phyloP scores from a whole-genome alignment of 495 filamentous ascomycete genomes.

The Daldinia caldariorum region DNA sequence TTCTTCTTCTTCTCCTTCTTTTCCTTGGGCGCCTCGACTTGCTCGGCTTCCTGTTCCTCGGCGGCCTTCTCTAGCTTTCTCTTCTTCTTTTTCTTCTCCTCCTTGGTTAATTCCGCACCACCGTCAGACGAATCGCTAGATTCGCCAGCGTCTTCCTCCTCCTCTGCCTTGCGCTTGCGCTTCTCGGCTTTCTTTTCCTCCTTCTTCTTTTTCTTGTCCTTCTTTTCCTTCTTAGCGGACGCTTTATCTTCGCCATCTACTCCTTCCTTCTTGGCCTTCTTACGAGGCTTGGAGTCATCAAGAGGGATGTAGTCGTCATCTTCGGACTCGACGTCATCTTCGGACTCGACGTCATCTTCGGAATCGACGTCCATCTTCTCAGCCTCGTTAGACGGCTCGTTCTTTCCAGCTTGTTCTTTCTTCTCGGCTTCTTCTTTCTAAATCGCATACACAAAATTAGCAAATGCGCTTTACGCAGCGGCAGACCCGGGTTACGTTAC shows the following conservation, averaged over 20 bases:
- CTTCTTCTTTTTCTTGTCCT: conserved; percentile 30
- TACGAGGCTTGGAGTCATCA: conserved; percentile 1
- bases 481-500: conserved; percentile 14
- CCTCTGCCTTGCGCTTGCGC: conserved; percentile 44
- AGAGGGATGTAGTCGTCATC: conserved; percentile 39
- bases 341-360: conserved; percentile 24
- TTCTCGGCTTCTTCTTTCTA: conserved; percentile 42
- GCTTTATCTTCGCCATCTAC: conserved; percentile 3
- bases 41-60: conserved; percentile 12
- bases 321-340: conserved; percentile 31
- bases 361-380: conserved; percentile 31
- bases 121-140: conserved; percentile 12
- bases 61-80: conserved; percentile 13
- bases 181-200: conserved; percentile 42
- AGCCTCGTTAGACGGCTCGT: conserved; percentile 32
- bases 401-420: conserved; percentile 40
- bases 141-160: conserved; percentile 21
- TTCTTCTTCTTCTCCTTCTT: conserved; percentile 49
- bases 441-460: not conserved
- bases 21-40: conserved; percentile 47
- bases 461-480: not conserved
- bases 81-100: conserved; percentile 18
- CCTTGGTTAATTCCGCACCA: conserved; percentile 30
- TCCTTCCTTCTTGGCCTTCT: not conserved
- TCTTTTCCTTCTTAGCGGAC: conserved; percentile 32